phyloP scores from a whole-genome alignment of 2,329 filamentous ascomycete species.

The Tolypocladium paradoxum region DNA sequence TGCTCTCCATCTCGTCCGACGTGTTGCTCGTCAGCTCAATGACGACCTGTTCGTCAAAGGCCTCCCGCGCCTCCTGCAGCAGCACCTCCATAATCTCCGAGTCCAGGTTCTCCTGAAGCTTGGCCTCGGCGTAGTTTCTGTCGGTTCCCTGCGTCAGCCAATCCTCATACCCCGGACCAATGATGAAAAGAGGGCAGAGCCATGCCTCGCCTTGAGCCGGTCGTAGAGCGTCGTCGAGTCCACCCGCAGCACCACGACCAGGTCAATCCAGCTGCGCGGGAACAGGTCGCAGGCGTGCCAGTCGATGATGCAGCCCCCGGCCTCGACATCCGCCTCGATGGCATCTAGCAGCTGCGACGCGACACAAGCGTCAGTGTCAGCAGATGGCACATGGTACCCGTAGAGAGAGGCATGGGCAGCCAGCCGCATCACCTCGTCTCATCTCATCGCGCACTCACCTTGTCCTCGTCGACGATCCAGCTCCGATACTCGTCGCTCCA shows the following conservation, averaged over 20 bases:
- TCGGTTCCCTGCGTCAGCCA: neutral
- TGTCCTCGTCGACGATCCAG: conserved; percentile 95
- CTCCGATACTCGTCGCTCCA: conserved; percentile 78
- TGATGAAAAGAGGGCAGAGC: neutral
- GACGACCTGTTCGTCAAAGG: conserved; percentile 78
- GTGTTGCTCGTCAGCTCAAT: conserved; percentile 79
- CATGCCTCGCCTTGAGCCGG: conserved; percentile 60
- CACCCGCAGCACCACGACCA: conserved; percentile 83
- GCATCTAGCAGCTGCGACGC: conserved; percentile 63
- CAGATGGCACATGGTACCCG: neutral
- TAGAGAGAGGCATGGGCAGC: neutral
- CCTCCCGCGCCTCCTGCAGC: conserved; percentile 77
- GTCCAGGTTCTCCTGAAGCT: conserved; percentile 93
- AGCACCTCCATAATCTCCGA: conserved; percentile 96
- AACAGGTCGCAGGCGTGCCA: conserved; percentile 98
- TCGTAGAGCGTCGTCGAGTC: conserved; percentile 77
- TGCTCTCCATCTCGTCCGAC: conserved; percentile 76
- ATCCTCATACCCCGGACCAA: neutral
- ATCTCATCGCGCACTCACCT: conserved; percentile 42
- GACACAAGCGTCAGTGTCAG: conserved; percentile 4
- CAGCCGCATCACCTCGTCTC: neutral
- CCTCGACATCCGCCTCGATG: conserved; percentile 69
- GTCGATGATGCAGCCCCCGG: conserved; percentile 83
- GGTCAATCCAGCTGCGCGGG: conserved; percentile 84
- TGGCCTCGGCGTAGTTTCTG: conserved; percentile 72